phyloP scores from a whole-genome alignment of 805 yeast species.

The Vanderwaltozyma polyspora region DNA sequence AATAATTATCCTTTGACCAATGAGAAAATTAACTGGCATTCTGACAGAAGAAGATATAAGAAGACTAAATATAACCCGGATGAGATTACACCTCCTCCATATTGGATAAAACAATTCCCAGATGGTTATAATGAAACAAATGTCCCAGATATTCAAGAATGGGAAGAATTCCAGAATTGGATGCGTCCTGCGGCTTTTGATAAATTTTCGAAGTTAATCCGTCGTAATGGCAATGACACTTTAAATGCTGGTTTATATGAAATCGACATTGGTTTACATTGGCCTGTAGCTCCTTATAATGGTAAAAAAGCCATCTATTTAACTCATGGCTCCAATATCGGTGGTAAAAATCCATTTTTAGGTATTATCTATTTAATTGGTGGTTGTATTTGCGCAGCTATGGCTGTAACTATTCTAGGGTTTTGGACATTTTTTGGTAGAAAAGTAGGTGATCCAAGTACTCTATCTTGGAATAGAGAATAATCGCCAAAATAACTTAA shows the following conservation, averaged over 20 bases:
- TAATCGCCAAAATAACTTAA: neutral
- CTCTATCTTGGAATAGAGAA: conserved; percentile 57
- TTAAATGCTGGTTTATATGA: conserved; percentile 52
- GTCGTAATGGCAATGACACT: conserved; percentile 48
- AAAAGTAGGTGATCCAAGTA: conserved; percentile 59
- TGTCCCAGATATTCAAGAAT: conserved; percentile 59
- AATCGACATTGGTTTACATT: conserved; percentile 57
- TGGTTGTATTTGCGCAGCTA: conserved; percentile 55
- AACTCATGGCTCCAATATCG: conserved; percentile 61
- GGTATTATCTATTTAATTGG: conserved; percentile 68
- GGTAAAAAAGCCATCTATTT: conserved; percentile 60
- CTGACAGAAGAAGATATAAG: conserved; percentile 64
- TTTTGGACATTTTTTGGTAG: conserved; percentile 57
- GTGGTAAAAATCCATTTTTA: conserved; percentile 64
- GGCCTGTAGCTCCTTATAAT: conserved; percentile 60
- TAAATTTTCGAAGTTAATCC: conserved; percentile 51
- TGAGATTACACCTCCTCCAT: conserved; percentile 88
- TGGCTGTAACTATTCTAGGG: conserved; percentile 41
- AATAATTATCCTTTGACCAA: conserved; percentile 31
- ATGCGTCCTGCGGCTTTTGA: conserved; percentile 82
- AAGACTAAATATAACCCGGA: conserved; percentile 54
- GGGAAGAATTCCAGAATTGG: conserved; percentile 93
- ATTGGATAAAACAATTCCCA: conserved; percentile 73
- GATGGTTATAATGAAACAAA: conserved; percentile 79
- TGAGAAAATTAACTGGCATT: conserved; percentile 71